Percentiles rank a stretch among this genome's conserved stretches.
These are phyloP conservation scores for Albophoma yamanashiensis DNA, from an alignment of 2,329 filamentous ascomycete species.

Conservation along the genomic window DNA sequence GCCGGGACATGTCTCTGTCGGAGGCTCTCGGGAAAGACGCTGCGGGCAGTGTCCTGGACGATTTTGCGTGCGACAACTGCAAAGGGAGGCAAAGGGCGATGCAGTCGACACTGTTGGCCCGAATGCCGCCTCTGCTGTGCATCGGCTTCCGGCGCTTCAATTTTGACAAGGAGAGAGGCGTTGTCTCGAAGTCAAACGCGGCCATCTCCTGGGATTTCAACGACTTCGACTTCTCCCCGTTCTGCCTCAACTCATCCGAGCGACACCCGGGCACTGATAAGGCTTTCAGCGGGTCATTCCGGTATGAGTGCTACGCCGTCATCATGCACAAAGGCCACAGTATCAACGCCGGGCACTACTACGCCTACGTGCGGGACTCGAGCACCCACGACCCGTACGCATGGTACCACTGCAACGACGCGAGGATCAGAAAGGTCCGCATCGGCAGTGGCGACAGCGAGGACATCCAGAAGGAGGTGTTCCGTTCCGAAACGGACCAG, in stretches of 20 bases:
- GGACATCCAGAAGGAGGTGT: slow-evolving; percentile 27
- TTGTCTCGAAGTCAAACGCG: slow-evolving; percentile 54
- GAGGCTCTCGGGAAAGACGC: slow-evolving; percentile 63
- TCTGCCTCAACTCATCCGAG: slow-evolving; percentile 27
- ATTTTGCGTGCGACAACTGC: slow-evolving; percentile 67
- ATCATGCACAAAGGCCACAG: slow-evolving; percentile 63
- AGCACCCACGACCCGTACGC: slow-evolving; percentile 28
- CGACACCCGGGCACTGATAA: slow-evolving; percentile 16
- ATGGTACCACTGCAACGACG: slow-evolving; percentile 42
- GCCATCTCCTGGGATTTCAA: slow-evolving; percentile 69
- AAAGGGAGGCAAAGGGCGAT: slow-evolving; percentile 55
- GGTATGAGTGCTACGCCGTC: slow-evolving; percentile 81
- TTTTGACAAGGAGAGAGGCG: slow-evolving; percentile 17
- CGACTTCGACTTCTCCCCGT: slow-evolving; percentile 45
- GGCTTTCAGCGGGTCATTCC: slow-evolving; percentile 45
- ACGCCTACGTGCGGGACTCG: slow-evolving; percentile 54
- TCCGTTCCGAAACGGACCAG: slow-evolving; percentile 23
- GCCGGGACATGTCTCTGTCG: slow-evolving; percentile 29
- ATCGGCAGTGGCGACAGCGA: slow-evolving; percentile 24
- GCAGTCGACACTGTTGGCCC: slow-evolving; percentile 63
- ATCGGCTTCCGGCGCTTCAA: slow-evolving; percentile 59
- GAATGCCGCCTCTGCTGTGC: slow-evolving; percentile 69
- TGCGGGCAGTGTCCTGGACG: slow-evolving; percentile 54
- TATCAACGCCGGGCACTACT: slow-evolving; percentile 70
- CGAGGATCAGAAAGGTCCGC: slow-evolving; percentile 26